These are phyloP conservation scores for Pelagophyceae sp. DNA, from an alignment of 352 stramenopile genomes.

Conservation along the genomic window DNA sequence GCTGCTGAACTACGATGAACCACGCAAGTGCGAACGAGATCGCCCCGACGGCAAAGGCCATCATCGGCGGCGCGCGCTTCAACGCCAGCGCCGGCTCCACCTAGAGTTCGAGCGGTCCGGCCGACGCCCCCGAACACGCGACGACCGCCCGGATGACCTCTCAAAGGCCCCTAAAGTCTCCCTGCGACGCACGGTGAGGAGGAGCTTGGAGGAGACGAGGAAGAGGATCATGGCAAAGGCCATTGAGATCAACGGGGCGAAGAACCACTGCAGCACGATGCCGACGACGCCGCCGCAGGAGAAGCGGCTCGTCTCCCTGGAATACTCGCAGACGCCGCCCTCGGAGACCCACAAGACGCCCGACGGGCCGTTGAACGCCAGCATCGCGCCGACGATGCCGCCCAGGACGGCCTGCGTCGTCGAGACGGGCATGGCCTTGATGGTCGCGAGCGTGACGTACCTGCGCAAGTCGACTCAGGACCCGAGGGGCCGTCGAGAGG, in stretches of 20 bases:
- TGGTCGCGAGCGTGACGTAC: slow-evolving; percentile 43
- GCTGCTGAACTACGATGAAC: slow-evolving; percentile 12
- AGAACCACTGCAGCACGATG: slow-evolving; percentile 4
- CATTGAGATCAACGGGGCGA: not conserved
- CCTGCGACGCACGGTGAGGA: no score
- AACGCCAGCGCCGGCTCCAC: not conserved
- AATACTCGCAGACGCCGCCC: not conserved
- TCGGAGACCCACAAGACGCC: not conserved
- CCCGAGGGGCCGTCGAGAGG: no score
- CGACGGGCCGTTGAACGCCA: not conserved
- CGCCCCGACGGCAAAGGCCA: not conserved
- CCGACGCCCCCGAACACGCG: no score
- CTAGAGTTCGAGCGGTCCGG: no score
- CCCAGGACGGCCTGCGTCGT: slow-evolving; percentile 50
- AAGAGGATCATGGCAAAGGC: not conserved
- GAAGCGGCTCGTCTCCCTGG: not conserved
- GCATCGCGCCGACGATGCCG: slow-evolving; percentile 38
- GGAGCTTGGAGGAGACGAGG: not conserved
- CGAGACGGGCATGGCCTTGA: slow-evolving; percentile 42
- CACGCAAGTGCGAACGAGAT: not conserved
- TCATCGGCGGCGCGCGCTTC: not conserved
- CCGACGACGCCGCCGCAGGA: not conserved
- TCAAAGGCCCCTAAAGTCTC: no score
- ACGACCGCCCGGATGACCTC: no score
- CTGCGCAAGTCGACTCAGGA: no score